Percentiles rank a stretch among this genome's conserved stretches.
Evolutionary conservation across 2,329 filamentous ascomycete genomes (phyloP).

Genomic region (Dichotomopilus funicola): DNA sequence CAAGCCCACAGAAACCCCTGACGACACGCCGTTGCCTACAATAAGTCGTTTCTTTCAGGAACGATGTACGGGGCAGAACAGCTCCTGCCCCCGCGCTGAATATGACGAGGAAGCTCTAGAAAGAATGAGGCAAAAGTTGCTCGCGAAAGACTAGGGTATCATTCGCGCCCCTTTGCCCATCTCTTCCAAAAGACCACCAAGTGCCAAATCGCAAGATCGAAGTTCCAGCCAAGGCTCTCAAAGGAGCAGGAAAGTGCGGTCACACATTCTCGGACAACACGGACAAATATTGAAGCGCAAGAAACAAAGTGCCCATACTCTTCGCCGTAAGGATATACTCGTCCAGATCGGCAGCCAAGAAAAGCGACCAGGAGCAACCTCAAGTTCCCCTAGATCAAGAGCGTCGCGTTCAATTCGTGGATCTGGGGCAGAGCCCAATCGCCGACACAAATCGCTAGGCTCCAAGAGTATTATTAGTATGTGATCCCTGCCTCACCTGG

Average conservation of each 20-base stretch:
- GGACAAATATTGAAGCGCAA: constrained; percentile 1
- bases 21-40: constrained; percentile 11
- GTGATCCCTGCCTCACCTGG: neutral
- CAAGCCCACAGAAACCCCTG: neutral
- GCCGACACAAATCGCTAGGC: neutral
- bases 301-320: neutral
- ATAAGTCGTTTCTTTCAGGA: constrained; percentile 16
- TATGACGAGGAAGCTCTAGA: constrained; percentile 14
- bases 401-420: neutral
- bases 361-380: constrained; percentile 21
- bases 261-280: constrained; percentile 5
- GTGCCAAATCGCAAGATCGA: neutral
- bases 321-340: constrained; percentile 21
- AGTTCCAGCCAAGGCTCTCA: neutral
- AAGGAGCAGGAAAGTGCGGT: neutral
- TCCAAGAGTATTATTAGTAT: neutral
- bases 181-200: constrained; percentile 13
- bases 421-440: neutral
- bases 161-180: constrained; percentile 11
- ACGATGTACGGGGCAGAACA: neutral
- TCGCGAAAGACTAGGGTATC: constrained; percentile 16
- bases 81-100: neutral
- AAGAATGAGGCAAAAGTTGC: constrained; percentile 17
- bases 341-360: constrained; percentile 33
- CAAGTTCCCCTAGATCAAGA: constrained; percentile 1